Conservation (phyloP, 208 protist species). For the Wallacemonas sp. region DNA sequence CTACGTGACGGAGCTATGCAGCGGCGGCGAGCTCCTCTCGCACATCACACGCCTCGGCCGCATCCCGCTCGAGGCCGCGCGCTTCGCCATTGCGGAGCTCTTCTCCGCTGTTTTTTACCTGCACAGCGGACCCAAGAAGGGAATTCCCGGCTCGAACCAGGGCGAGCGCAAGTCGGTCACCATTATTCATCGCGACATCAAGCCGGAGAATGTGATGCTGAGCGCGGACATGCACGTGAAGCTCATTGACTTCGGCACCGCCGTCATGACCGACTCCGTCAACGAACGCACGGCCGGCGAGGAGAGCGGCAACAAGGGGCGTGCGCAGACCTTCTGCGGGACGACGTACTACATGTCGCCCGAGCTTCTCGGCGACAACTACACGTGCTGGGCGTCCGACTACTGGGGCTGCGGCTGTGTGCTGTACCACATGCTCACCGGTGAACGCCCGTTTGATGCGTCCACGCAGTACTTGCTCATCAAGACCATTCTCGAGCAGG, state of each 20-base stretch:
- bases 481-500: conserved; percentile 85
- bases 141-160: conserved; percentile 20
- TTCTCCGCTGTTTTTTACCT: conserved; percentile 96
- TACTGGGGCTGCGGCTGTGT: conserved; percentile 95
- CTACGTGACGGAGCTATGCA: conserved; percentile 87
- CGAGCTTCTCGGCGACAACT: conserved; percentile 91
- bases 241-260: conserved; percentile 97
- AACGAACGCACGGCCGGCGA: conserved; percentile 70
- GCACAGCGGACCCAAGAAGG: conserved; percentile 83
- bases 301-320: conserved; percentile 40
- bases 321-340: conserved; percentile 89
- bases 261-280: conserved; percentile 72
- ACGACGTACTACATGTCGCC: conserved; percentile 95
- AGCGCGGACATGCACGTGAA: conserved; percentile 90
- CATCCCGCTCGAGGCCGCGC: conserved; percentile 82
- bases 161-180: conserved; percentile 42
- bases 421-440: conserved; percentile 90
- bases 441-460: conserved; percentile 86
- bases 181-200: conserved; percentile 96
- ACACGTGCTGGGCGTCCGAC: conserved; percentile 93
- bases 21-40: conserved; percentile 84
- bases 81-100: conserved; percentile 92
- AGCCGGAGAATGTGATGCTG: conserved; percentile 97
- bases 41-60: conserved; percentile 51
- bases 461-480: conserved; percentile 89